A percentile compares a stretch with the other conserved stretches of the same genome.
Evolutionary conservation across 2,329 filamentous ascomycete species (phyloP).

Genomic region (Arthrobotrys conoides): DNA sequence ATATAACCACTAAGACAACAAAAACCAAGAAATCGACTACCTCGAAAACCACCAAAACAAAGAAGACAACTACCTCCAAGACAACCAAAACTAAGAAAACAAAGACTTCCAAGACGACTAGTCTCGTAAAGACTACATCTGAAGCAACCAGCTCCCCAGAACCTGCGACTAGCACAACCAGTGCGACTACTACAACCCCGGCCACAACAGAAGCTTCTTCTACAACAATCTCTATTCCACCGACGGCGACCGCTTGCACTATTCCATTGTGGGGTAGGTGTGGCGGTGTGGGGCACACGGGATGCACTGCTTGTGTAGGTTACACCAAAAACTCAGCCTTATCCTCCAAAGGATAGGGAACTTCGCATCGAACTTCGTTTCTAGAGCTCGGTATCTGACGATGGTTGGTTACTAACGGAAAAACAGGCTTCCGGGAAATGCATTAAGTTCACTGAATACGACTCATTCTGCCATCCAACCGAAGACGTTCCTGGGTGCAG

Average conservation of each 20-base stretch:
- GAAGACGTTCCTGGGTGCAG: slow-evolving; percentile 17
- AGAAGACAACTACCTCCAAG: slow-evolving; percentile 25
- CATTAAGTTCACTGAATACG: slow-evolving; percentile 21
- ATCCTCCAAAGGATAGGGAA: slow-evolving; percentile 7
- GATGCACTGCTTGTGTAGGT: slow-evolving; percentile 38
- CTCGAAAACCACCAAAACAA: slow-evolving; percentile 13
- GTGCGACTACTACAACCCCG: slow-evolving; percentile 11
- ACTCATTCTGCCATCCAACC: slow-evolving; percentile 40
- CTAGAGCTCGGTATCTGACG: neutral
- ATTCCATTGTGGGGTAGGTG: slow-evolving; percentile 26
- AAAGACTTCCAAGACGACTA: slow-evolving; percentile 11
- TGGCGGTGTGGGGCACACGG: slow-evolving; percentile 26
- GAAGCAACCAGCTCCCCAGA: slow-evolving; percentile 1
- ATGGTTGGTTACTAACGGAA: neutral
- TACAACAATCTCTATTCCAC: neutral
- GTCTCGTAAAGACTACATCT: neutral
- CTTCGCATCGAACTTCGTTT: too few relatives aligned
- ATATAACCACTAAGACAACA: slow-evolving; percentile 11
- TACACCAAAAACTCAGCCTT: neutral
- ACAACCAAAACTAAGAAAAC: slow-evolving; percentile 26
- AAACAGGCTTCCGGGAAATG: slow-evolving; percentile 8
- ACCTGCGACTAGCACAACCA: slow-evolving; percentile 9
- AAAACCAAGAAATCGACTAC: slow-evolving; percentile 23
- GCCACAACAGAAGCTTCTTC: slow-evolving; percentile 3
- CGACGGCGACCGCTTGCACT: slow-evolving; percentile 19